phyloP scores from a whole-genome alignment of 768 basidiomycete genomes.

The Rhizopogon roseolus region DNA sequence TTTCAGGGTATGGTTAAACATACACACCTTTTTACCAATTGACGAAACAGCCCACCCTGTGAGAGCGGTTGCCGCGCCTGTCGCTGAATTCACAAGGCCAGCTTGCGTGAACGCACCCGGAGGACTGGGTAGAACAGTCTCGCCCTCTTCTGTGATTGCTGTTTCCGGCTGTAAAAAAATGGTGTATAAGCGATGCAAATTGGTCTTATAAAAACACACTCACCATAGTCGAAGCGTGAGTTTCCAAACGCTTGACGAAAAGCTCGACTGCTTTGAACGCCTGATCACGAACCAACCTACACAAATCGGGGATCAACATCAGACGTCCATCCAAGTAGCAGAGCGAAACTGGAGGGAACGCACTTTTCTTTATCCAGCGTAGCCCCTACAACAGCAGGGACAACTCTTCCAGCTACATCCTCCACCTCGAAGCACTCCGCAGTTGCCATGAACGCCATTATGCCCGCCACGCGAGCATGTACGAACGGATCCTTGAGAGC shows the following conservation, averaged over 20 bases:
- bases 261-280: slow-evolving; percentile 91
- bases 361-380: slow-evolving; percentile 94
- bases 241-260: slow-evolving; percentile 81
- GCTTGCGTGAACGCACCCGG: slow-evolving; percentile 23
- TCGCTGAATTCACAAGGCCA: slow-evolving; percentile 74
- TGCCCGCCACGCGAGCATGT: slow-evolving; percentile 87
- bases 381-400: slow-evolving; percentile 77
- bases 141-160: slow-evolving; percentile 31
- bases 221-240: slow-evolving; percentile 79
- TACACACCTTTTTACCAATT: slow-evolving; percentile 69
- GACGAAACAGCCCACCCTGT: slow-evolving; percentile 97
- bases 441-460: slow-evolving; percentile 96
- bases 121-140: slow-evolving; percentile 24
- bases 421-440: slow-evolving; percentile 85
- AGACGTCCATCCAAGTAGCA: neutral
- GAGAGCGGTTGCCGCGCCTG: slow-evolving; percentile 86
- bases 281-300: slow-evolving; percentile 88
- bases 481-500: slow-evolving; percentile 89
- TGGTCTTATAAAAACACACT: slow-evolving; percentile 13
- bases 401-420: slow-evolving; percentile 84
- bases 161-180: slow-evolving; percentile 49
- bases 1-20: neutral
- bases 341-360: slow-evolving; percentile 10
- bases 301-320: neutral
- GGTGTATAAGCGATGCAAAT: neutral